phyloP scores from a whole-genome alignment of 495 filamentous ascomycete genomes.

The Xylaria intraflava region DNA sequence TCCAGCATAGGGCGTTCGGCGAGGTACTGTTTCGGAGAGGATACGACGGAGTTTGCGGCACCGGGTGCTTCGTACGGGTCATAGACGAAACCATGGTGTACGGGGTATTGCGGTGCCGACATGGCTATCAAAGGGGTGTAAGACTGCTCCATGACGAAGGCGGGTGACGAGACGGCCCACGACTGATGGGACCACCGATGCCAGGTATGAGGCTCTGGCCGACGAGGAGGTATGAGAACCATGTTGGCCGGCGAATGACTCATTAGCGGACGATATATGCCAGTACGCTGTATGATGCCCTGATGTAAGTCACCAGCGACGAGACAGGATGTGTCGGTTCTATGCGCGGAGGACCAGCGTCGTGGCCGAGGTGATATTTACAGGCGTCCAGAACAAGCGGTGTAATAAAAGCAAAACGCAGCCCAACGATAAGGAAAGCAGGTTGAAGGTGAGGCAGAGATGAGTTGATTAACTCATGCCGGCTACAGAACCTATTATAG shows the following conservation, averaged over 20 bases:
- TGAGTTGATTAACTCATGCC: slow-evolving; percentile 8
- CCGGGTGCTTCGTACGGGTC: slow-evolving; percentile 15
- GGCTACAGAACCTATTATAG: slow-evolving; percentile 11
- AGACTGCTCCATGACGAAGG: slow-evolving; percentile 29
- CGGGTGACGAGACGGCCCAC: slow-evolving; percentile 22
- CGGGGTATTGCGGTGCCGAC: slow-evolving; percentile 29
- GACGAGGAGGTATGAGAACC: slow-evolving; percentile 2
- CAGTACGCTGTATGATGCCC: background rate
- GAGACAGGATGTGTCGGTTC: background rate
- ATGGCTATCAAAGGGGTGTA: slow-evolving; percentile 34
- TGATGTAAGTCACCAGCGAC: background rate
- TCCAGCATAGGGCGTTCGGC: slow-evolving; percentile 23
- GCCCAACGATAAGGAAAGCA: slow-evolving; percentile 7
- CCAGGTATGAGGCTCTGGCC: slow-evolving; percentile 28
- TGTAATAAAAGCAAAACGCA: slow-evolving; percentile 12
- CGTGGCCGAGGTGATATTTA: background rate
- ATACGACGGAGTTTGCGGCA: slow-evolving; percentile 10
- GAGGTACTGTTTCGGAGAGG: slow-evolving; percentile 33
- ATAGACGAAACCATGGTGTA: slow-evolving; percentile 29
- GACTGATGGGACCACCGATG: slow-evolving; percentile 34
- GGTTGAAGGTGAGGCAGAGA: slow-evolving; percentile 1
- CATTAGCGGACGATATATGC: slow-evolving; percentile 7
- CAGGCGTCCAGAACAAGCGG: background rate
- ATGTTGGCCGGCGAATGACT: background rate
- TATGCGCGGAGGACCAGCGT: background rate